A percentile compares a stretch with the other conserved stretches of the same genome.
These are phyloP conservation scores for Platanthera guangdongensis DNA, from an alignment of 106 monocot species.

Conservation along the genomic window DNA sequence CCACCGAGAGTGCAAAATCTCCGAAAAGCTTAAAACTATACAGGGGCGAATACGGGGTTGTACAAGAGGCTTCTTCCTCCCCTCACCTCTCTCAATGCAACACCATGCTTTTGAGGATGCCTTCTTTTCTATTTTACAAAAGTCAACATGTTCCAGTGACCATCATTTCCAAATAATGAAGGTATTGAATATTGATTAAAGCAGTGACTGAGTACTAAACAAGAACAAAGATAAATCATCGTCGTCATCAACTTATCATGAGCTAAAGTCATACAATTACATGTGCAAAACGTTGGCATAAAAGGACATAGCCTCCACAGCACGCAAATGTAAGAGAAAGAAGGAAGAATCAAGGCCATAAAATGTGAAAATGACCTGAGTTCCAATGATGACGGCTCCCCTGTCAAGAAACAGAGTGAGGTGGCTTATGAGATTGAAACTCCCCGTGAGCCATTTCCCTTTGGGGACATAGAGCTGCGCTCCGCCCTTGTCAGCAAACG, in stretches of 20 bases:
- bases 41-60: too few species aligned
- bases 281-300: not conserved
- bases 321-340: not conserved
- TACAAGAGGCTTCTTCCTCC: too few species aligned
- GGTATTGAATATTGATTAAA: not conserved
- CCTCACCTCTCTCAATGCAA: too few species aligned
- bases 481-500: constrained; percentile 88
- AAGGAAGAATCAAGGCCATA: not conserved
- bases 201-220: not conserved
- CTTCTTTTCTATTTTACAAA: too few species aligned
- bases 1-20: too few species aligned
- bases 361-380: constrained; percentile 27
- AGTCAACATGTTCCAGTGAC: too few species aligned
- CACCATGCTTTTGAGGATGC: too few species aligned
- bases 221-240: not conserved
- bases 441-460: constrained; percentile 76
- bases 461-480: constrained; percentile 87
- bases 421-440: constrained; percentile 85
- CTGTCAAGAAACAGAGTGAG: constrained; percentile 79
- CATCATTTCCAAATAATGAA: not conserved
- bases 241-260: too few species aligned
- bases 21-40: too few species aligned
- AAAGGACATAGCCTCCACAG: not conserved
- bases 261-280: too few species aligned
- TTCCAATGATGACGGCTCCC: constrained; percentile 64